A percentile compares a stretch with the other conserved stretches of the same genome.
Evolutionary conservation across 1,139 yeast genomes (phyloP).

Genomic region (Chernovozyma aurita): DNA sequence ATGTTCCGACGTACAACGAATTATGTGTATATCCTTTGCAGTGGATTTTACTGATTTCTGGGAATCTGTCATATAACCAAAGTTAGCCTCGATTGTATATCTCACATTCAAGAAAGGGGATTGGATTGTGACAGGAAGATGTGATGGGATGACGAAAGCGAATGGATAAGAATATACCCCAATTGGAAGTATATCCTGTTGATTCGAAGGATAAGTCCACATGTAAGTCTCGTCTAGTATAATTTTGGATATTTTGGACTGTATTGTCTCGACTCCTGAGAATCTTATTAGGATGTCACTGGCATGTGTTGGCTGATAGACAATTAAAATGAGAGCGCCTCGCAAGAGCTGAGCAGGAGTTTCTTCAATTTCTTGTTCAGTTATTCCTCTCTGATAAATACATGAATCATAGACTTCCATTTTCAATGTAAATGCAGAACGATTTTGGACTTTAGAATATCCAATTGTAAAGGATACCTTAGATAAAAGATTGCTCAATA

Average conservation of each 20-base stretch:
- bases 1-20: constrained; percentile 11
- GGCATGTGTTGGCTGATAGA: constrained; percentile 7
- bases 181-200: constrained; percentile 4
- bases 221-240: constrained; percentile 9
- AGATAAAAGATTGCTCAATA: not conserved
- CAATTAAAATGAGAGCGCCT: constrained; percentile 8
- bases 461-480: no score
- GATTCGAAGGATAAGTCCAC: constrained; percentile 8
- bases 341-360: constrained; percentile 7
- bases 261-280: constrained; percentile 9
- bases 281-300: constrained; percentile 7
- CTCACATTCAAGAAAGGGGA: constrained; percentile 8
- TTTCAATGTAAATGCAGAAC: not conserved
- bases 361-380: constrained; percentile 6
- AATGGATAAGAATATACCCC: constrained; percentile 16
- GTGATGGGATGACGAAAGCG: constrained; percentile 11
- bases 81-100: constrained; percentile 10
- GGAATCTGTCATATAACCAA: constrained; percentile 4
- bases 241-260: constrained; percentile 3
- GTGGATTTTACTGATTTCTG: not conserved
- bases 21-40: constrained; percentile 1
- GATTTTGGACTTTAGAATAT: no score
- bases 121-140: constrained; percentile 11
- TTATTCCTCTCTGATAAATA: constrained; percentile 10
- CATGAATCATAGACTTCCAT: not conserved